Percentiles rank a stretch among this genome's conserved stretches.
Evolutionary conservation across 2,329 filamentous ascomycete species (phyloP).

Genomic region (Penicillium sp.): DNA sequence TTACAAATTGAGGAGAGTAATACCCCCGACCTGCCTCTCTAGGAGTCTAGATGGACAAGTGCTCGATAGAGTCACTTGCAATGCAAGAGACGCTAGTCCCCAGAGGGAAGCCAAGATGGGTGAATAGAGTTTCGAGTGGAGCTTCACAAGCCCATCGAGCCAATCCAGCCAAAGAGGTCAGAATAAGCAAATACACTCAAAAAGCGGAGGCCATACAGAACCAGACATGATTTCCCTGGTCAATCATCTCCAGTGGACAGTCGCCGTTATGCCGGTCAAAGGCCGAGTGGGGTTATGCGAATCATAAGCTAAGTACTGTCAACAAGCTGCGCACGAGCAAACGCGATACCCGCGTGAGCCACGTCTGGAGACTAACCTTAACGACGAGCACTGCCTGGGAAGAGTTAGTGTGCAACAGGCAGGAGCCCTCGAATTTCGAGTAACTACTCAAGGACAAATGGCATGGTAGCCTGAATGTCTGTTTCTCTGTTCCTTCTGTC

Average conservation of each 20-base stretch:
- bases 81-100: neutral
- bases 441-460: no score
- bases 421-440: no score
- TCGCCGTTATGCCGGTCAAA: neutral
- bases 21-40: neutral
- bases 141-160: neutral
- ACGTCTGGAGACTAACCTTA: no score
- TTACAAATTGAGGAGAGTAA: neutral
- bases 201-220: neutral
- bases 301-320: neutral
- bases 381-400: no score
- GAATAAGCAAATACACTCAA: neutral
- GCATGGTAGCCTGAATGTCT: no score
- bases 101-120: slow-evolving; percentile 8
- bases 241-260: neutral
- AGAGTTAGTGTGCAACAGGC: no score
- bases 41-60: neutral
- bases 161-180: neutral
- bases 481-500: no score
- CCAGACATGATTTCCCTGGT: no score
- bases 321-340: neutral
- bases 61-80: neutral
- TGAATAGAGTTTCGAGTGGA: slow-evolving; percentile 1
- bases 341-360: no score
- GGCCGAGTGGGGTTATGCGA: neutral